Evolutionary conservation across 148 eudicot genomes (phyloP), one percentile per base, ranked within the genome.

Genomic region (Dysphania ambrosioides): DNA sequence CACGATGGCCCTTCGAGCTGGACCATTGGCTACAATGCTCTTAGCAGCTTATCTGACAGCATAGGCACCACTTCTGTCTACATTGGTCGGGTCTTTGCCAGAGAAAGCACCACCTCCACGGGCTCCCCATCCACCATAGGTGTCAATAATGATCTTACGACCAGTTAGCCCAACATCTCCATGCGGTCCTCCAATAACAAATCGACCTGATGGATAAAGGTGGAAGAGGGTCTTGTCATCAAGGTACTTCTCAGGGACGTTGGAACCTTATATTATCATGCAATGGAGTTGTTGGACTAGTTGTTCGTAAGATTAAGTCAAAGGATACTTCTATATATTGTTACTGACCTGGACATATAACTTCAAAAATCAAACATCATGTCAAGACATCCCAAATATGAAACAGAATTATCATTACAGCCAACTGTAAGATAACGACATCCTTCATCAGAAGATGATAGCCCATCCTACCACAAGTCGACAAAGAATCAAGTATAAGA

Each of bases 321-420:
- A 27, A 66, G 23, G 26, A 27, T 19, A 57, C n/a, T 62, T 4
- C 53, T 21, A 77, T 10, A 68, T 8, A 65, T 35, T 68, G 3
- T 73, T 8, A 68, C 83, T 63, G 68, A 91, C 98, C 98, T 85
- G 97, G 83, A 70, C 81, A 82, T 55, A 56, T 84, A 77, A 83
- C 90, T 70, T 87, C 74, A 82, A 81, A 76, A 27, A 80, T 66
- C 40, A 87, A 27, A 64, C 38, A 56, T 21, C 65, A 70, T 21
- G 63, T 74, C 55, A 64, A 40, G 61, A 79, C 70, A 84, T 90
- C 90, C 97, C 98, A 95, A 23, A 92, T 77, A 70, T 77, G 83
- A 34, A n/a, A 95, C 76, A 64, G 96, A 86, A 72, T 95, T 95
- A 70, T 95, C 91, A 66, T 89, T 90, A 70, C 98, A 95, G 36